Percentiles rank a stretch among this genome's conserved stretches.
Evolutionary conservation across 345 rosid genomes (phyloP).

Genomic region (Dipteronia dyeriana): DNA sequence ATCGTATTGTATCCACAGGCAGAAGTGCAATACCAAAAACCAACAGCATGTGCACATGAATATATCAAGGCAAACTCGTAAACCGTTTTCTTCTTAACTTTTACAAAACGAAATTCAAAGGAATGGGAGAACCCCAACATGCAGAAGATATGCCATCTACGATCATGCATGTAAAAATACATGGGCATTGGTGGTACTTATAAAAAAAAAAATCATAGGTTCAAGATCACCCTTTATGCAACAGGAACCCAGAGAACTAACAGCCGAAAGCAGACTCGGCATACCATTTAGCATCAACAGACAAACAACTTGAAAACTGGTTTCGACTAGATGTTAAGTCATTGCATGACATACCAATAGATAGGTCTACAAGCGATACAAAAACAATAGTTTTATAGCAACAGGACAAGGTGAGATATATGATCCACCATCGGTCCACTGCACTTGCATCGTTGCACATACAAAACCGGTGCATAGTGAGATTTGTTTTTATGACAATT

Average conservation of each 20-base stretch:
- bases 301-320: background rate
- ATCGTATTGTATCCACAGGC: background rate
- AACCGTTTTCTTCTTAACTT: background rate
- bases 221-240: background rate
- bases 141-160: background rate
- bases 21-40: slow-evolving; percentile 4
- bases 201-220: background rate
- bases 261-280: background rate
- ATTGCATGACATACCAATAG: no score
- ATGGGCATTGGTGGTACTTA: background rate
- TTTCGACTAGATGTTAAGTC: background rate
- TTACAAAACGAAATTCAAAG: background rate
- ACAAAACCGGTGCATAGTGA: no score
- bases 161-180: background rate
- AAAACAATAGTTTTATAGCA: background rate
- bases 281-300: background rate
- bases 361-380: no score
- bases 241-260: background rate
- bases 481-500: background rate
- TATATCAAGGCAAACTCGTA: slow-evolving; percentile 1
- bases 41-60: background rate
- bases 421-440: no score
- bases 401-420: no score
- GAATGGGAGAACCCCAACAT: background rate
- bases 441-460: no score